Base-by-base conservation (phyloP, 352 stramenopile species). In the Phytophthora pinifolia region DNA sequence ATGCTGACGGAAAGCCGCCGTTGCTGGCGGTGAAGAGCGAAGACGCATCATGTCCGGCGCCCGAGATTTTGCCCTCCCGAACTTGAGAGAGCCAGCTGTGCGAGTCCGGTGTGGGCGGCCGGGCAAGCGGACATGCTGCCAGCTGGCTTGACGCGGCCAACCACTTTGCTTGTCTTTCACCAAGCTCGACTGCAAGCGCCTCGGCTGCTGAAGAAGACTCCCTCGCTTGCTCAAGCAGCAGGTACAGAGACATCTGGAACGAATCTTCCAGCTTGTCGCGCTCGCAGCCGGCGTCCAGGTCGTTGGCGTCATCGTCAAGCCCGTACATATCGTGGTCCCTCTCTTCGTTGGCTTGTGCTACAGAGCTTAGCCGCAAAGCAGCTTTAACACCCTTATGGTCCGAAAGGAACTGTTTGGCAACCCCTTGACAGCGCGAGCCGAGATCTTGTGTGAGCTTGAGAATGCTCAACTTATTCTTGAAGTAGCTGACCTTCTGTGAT, bases 31-130 rank as follows among this genome's bases (percentile, higher is more conserved):
- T 46, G 54, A 69, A 69, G 1, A 65, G 30, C 10, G 48, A 54
- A 36, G 59, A 79, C 10, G 70, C 65, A 59, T 91, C 80, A 12
- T 84, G 52, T 0, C 83, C 83, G 20, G 78, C 78, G 22, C 83
- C 80, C 1, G 83, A 91, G 3, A 92, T 83, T 61, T 91, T 91
- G 1, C 83, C 83, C 59, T 91, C 78, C 35, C 75, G 79, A 0
- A 92, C 72, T 58, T 92, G 83, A 1, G 68, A 66, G 2, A 89
- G 66, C 83, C 83, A 92, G 34, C 83, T 92, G 41, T 89, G 81
- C 2, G 83, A 63, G 37, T 92, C 83, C 1, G 72, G 63, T 0
- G 76, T 86, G 1, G 78, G 62, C 6, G 71, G 38, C 15, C 68
- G 70, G 22, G 63, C 64, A 39, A 89, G 59, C 6, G 83, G 83